Conservation (phyloP, 2,329 filamentous ascomycete genomes). For the Trichoderma koningii region DNA sequence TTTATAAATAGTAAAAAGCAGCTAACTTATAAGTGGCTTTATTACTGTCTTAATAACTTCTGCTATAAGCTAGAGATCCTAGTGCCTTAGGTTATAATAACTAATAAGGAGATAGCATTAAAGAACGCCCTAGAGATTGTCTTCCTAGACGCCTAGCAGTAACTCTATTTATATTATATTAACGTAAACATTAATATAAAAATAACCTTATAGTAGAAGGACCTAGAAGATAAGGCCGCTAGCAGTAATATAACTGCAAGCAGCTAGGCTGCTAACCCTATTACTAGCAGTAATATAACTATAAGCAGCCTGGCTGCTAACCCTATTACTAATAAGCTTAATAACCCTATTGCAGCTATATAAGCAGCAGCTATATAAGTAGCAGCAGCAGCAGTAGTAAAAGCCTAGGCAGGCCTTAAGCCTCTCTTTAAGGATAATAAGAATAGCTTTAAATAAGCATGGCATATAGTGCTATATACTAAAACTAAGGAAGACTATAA, state of each 20-base stretch:
- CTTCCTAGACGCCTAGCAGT: background rate
- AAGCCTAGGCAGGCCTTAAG: too few species aligned
- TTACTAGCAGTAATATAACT: background rate
- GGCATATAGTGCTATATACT: too few species aligned
- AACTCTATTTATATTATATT: constrained; percentile 29
- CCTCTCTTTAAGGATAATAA: too few species aligned
- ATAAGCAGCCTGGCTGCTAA: background rate
- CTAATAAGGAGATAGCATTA: background rate
- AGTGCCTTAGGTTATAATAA: background rate
- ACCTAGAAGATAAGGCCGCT: background rate
- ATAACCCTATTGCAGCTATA: too few species aligned
- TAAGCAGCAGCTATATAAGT: too few species aligned
- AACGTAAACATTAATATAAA: background rate
- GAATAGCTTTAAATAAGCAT: too few species aligned
- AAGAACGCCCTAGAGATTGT: background rate
- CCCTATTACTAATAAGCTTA: background rate
- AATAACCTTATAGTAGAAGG: background rate
- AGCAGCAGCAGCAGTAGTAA: too few species aligned
- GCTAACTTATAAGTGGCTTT: background rate
- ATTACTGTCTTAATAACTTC: background rate
- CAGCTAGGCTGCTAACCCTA: background rate
- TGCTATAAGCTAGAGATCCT: background rate
- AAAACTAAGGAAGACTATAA: too few species aligned
- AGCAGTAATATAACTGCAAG: background rate
- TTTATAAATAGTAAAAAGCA: background rate